Evolutionary conservation across 495 filamentous ascomycete genomes (phyloP), one percentile per base, ranked within the genome.

Genomic region (Aspergillus saccharolyticus): DNA sequence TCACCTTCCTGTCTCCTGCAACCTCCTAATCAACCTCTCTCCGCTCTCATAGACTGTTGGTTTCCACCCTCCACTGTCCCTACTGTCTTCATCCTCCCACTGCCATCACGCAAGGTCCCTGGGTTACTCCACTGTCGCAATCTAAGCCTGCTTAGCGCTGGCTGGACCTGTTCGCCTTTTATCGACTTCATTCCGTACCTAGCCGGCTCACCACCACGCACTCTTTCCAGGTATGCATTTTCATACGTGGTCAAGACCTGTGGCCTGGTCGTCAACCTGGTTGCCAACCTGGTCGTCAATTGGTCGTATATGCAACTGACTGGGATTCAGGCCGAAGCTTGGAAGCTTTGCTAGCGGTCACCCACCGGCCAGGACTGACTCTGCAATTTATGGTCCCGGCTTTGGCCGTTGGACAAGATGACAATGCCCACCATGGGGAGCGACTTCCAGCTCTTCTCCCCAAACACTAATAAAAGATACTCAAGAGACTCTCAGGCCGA

Each of bases 391-490:
- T 65, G 53, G 58, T 66, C 60, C 55, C 54, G 47, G 42, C 60
- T 42, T 48, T 52, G 56, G 60, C 58, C 62, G 56, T 49, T 47
- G 33, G 51, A 48, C 61, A 64, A 45, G 14, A 68, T 70, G 66
- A 66, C 63, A 30, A 60, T 52, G 28, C 56, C 60, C 52, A 58
- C 47, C 48, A 74, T 76, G 69, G 72, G 71, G 46, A 67, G 52
- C 46, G 73, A 76, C 48, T 76, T 76, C 53, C 70, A 74, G 58
- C 68, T 76, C 20, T 76, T 74, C 59, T 74, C 73, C 54, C 68
- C 73, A 1, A 57, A 60, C 0, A 55, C 66, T 17, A 62, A 60
- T 0, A 55, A 66, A n/a, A 62, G 65, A 1, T 60, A 60, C 10
- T 64, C 66, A 44, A 67, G 68, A 44, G 61, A 67, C 14, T 56